These are phyloP conservation scores for Galerina marginata DNA, from an alignment of 768 basidiomycete species.

Conservation along the genomic window DNA sequence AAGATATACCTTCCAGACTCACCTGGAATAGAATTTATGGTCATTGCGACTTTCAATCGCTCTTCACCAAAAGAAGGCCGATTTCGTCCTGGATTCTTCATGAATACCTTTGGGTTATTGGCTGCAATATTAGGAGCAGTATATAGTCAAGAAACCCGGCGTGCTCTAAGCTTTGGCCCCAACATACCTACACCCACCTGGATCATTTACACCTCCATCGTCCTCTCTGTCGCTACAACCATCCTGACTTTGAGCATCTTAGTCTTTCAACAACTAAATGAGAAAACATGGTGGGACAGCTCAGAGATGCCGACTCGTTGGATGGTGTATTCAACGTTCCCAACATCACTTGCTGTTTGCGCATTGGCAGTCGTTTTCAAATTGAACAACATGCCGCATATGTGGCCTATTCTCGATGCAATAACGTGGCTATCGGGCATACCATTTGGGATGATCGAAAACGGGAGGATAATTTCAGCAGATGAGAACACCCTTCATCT, in stretches of 20 bases:
- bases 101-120: slow-evolving; percentile 25
- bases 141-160: slow-evolving; percentile 27
- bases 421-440: slow-evolving; percentile 31
- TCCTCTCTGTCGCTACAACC: slow-evolving; percentile 12
- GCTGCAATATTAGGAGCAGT: slow-evolving; percentile 32
- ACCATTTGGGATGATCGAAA: slow-evolving; percentile 31
- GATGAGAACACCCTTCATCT: slow-evolving; percentile 32
- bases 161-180: slow-evolving; percentile 24
- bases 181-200: slow-evolving; percentile 23
- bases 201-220: slow-evolving; percentile 30
- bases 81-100: slow-evolving; percentile 28
- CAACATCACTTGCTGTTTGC: slow-evolving; percentile 20
- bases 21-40: slow-evolving; percentile 24
- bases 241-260: slow-evolving; percentile 19
- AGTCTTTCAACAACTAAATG: slow-evolving; percentile 19
- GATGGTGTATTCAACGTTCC: slow-evolving; percentile 24
- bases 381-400: slow-evolving; percentile 8
- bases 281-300: slow-evolving; percentile 26
- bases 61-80: slow-evolving; percentile 26
- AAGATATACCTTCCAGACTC: slow-evolving; percentile 25
- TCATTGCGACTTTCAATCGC: slow-evolving; percentile 31
- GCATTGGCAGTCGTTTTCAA: slow-evolving; percentile 23
- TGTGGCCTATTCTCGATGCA: slow-evolving; percentile 32
- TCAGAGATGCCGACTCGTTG: slow-evolving; percentile 24
- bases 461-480: slow-evolving; percentile 26